Base-by-base conservation (phyloP, 1,284 basidiomycete species). In the Trichosporon ovoides region DNA sequence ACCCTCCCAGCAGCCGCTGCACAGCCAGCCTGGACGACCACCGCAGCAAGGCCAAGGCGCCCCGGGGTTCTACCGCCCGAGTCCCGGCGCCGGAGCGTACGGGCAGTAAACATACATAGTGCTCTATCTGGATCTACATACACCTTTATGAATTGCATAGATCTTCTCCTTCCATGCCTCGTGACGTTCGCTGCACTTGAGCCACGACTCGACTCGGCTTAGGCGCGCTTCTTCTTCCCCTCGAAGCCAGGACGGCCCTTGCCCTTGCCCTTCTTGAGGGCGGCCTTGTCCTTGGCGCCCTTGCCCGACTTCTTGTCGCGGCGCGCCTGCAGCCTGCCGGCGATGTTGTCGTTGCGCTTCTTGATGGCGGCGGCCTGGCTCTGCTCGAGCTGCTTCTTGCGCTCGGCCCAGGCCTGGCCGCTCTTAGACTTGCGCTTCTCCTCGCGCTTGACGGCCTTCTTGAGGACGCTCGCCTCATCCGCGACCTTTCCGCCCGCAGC, bases 291-390 rank as follows among this genome's bases (percentile, higher is more conserved):
- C 75, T 83, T 82, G 28, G 43, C 22, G 43, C 43, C 28, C 69
- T 81, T 75, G 2, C 87, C 85, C 64, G 85, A 83, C 63, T 83
- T 81, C 78, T 86, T 89, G 57, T 91, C 88, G 62, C 85, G 87
- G 72, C 82, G 82, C 36, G 87, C 81, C 69, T 95, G 89, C 58
- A 85, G 84, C 12, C 90, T 83, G 75, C 82, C 83, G 0, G 89
- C 87, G 65, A 96, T 87, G 72, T 97, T 95, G 70, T 94, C 91
- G 18, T 85, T 73, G 3, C 91, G 82, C 78, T 95, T 96, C 80
- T 92, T 91, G 77, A 90, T 86, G 69, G 84, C 85, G 33, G 87
- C 87, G 2, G 86, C 86, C 83, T 90, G 87, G 3, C 85, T 82
- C 18, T 84, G 81, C 7, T 82, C 69, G 22, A 92, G 70, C 37